Evolutionary conservation across 768 basidiomycete species (phyloP), one percentile per base, ranked within the genome.

Genomic region (Fomitopsis serialis): DNA sequence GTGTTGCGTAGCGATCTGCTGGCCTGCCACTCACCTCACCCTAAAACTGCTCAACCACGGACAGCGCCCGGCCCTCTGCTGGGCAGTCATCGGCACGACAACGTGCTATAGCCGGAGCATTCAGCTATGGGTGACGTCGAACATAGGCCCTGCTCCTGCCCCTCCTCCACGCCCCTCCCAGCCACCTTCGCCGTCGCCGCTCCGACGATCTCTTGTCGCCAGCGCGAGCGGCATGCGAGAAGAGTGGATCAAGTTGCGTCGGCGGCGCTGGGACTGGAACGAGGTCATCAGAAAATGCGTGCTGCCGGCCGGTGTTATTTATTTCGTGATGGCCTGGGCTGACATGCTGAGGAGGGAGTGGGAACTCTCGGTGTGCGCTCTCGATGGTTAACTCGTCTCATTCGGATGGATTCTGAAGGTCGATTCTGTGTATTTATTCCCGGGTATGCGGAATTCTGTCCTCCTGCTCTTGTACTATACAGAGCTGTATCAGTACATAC

Each of bases 121-220:
- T 51, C 92, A 97, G 71, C 85, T 97, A 55, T 98, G 94, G 93
- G 94, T 97, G 23, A 96, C 94, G 37, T 89, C 86, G 64, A 98
- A 98, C 66, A 79, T 98, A 54, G 70, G 68, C 25, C 56, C 56
- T 44, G 48, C 52, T 3, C 56, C 54, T 4, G 40, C 52, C 5
- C 52, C 59, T 13, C 22, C 55, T 34, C 32, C 19, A 42, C 13
- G 25, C 13, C 40, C 17, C 25, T 11, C 34, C 19, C 44, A 25
- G 32, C 32, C 19, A 9, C 42, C 22, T 6, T 36, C 45, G 35
- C 4, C 42, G 2, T 44, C 52, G 22, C 48, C 48, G 10, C 45
- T 27, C 17, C 45, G 5, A 29, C 40, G 27, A 21, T 52, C 45
- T 37, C 40, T 54, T 35, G 17, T 42, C n/a, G 44, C 48, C 27